Base-by-base conservation (phyloP, 495 filamentous ascomycete species). In the Aspergillus avenaceus region DNA sequence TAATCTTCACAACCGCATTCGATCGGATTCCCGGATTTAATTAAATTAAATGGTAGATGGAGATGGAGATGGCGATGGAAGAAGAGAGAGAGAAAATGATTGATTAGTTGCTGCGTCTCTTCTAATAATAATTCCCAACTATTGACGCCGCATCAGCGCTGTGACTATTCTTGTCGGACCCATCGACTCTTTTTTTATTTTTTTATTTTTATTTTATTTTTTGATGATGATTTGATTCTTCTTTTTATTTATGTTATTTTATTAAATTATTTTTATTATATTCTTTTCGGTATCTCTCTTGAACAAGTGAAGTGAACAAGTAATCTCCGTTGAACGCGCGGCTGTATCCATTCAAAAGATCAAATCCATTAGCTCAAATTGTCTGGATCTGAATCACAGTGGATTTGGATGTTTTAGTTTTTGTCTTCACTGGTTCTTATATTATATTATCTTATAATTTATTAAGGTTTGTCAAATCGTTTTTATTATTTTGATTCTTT, bases 101-200 rank as follows among this genome's bases (percentile, higher is more conserved):
- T 21, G 36, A 14, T 5, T 21, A 14, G 4, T 14, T 24, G 41
- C 22, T 43, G 41, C 41, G 23, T 26, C 41, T 31, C 24, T 50
- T 41, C 47, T 50, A 50, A 50, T 50, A 50, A 50, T 53, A 47
- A 47, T 47, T 32, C 43, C n/a, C 18, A 40, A 51, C 49, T 45
- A 52, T 53, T 43, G 50, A 53, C 42, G 50, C 50, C 44, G 50
- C 50, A 36, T 52, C 41, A 31, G 50, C 24, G 18, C 43, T 46
- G 43, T 37, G 14, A 23, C 48, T 50, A 50, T 50, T 50, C 47
- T 43, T 29, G 47, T 50, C 27, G 14, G 47, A 41, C 47, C 36
- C 47, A 40, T 40, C 24, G 22, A 34, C 29, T 21, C 21, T 21
- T 38, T 5, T 38, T 21, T 31, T 3, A 3, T 38, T 38, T 38